Evolutionary conservation across 805 yeast genomes (phyloP).

Genomic region (Teunomyces stri): DNA sequence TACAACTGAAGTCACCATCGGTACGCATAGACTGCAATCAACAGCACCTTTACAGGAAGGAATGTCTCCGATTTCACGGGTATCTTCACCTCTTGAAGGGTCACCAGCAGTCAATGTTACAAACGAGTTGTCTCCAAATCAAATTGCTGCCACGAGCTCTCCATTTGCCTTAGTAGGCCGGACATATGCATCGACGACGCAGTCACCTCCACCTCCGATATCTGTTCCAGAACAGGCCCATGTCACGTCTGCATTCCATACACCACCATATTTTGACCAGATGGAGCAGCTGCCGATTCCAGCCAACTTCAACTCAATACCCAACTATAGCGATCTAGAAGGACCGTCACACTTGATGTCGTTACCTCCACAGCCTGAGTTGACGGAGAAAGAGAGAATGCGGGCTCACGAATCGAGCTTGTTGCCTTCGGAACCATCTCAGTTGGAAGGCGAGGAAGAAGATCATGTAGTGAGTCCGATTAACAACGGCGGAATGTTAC

Average conservation of each 20-base stretch:
- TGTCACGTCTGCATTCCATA: slow-evolving; percentile 13
- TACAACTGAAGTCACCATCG: slow-evolving; percentile 76
- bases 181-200: neutral
- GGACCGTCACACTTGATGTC: neutral
- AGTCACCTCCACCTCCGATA: slow-evolving; percentile 2
- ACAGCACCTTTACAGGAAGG: slow-evolving; percentile 19
- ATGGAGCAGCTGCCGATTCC: slow-evolving; percentile 5
- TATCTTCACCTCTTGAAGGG: neutral
- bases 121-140: neutral
- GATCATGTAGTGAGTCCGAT: slow-evolving; percentile 11
- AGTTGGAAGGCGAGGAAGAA: slow-evolving; percentile 21
- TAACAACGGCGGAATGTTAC: slow-evolving; percentile 1
- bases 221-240: neutral
- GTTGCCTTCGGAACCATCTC: slow-evolving; percentile 55
- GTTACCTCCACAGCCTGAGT: slow-evolving; percentile 9
- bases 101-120: neutral
- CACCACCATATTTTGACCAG: slow-evolving; percentile 29
- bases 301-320: slow-evolving; percentile 6
- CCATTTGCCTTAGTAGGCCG: neutral
- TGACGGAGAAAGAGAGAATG: slow-evolving; percentile 59
- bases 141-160: neutral
- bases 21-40: slow-evolving; percentile 55
- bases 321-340: slow-evolving; percentile 8
- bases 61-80: neutral
- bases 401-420: slow-evolving; percentile 55